phyloP scores from a whole-genome alignment of 345 rosid genomes.

The Zanthoxylum bungeanum region DNA sequence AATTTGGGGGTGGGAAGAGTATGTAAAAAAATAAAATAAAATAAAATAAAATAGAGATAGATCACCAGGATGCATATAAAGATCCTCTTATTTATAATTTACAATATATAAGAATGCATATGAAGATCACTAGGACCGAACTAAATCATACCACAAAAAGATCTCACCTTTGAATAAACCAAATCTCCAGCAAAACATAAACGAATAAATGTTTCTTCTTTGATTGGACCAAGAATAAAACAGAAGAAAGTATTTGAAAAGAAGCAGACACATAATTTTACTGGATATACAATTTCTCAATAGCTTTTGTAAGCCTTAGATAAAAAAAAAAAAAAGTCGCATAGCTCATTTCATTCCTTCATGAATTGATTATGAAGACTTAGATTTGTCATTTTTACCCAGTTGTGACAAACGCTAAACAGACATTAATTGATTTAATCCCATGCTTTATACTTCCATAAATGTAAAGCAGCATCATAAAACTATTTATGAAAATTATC shows the following conservation, averaged over 20 bases:
- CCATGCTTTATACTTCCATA: not conserved
- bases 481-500: too few relatives aligned
- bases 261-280: not conserved
- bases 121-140: not conserved
- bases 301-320: not conserved
- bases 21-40: too few relatives aligned
- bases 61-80: too few relatives aligned
- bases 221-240: not conserved
- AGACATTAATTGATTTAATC: not conserved
- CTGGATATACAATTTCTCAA: not conserved
- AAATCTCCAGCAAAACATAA: not conserved
- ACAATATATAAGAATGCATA: not conserved
- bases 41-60: too few relatives aligned
- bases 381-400: not conserved
- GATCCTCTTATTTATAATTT: not conserved
- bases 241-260: not conserved
- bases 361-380: conserved; percentile 3
- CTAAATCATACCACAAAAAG: not conserved
- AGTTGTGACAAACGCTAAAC: not conserved
- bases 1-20: too few relatives aligned
- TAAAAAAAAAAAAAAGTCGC: not conserved
- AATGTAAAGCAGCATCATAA: not conserved
- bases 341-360: not conserved
- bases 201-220: not conserved
- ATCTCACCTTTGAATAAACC: not conserved